A percentile compares a stretch with the other conserved stretches of the same genome.
These are phyloP conservation scores for Lentinula aciculospora DNA, from an alignment of 768 basidiomycete species.

Conservation along the genomic window DNA sequence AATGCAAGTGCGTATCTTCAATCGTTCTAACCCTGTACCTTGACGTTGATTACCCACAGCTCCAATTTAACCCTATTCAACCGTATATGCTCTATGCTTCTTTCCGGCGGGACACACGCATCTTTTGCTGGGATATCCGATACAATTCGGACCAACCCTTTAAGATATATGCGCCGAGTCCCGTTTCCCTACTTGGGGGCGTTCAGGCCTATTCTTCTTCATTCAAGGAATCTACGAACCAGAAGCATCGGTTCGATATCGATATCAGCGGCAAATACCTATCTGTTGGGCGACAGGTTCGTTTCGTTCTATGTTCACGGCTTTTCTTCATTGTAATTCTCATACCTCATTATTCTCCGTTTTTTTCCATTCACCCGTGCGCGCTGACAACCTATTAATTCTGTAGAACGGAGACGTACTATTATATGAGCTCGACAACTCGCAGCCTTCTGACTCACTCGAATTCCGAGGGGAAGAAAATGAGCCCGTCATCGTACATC, in stretches of 20 bases:
- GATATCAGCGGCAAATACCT: conserved; percentile 64
- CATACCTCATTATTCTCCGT: too few species aligned
- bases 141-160: conserved; percentile 41
- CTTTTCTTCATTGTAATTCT: not conserved
- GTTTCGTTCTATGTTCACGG: conserved; percentile 13
- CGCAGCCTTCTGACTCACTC: not conserved
- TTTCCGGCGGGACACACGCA: conserved; percentile 56
- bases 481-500: conserved; percentile 12
- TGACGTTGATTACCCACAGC: conserved; percentile 28
- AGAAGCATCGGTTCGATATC: conserved; percentile 73
- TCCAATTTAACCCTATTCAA: conserved; percentile 69
- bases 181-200: not conserved
- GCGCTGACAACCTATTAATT: too few species aligned
- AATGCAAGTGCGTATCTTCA: conserved; percentile 38
- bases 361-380: too few species aligned
- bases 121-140: conserved; percentile 81
- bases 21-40: not conserved
- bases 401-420: conserved; percentile 47
- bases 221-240: conserved; percentile 39
- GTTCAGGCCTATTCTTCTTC: not conserved
- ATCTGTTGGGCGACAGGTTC: conserved; percentile 63
- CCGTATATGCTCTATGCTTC: conserved; percentile 76
- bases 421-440: conserved; percentile 47
- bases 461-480: conserved; percentile 1
- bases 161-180: conserved; percentile 24